phyloP scores from a whole-genome alignment of 169 alveolate species.

The Neospora caninum region DNA sequence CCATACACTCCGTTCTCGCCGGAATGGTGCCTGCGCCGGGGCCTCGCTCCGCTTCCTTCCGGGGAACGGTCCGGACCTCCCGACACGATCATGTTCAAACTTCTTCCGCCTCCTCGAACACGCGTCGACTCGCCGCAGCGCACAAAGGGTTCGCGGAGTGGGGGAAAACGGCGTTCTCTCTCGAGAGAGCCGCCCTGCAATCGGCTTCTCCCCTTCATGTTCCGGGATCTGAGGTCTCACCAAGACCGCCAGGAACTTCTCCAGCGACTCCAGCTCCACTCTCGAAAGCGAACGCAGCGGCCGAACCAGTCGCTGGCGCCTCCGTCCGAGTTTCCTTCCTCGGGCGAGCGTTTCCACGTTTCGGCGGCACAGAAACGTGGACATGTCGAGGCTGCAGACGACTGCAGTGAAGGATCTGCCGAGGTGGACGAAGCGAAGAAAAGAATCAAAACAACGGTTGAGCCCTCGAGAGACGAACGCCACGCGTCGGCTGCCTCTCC shows the following conservation, averaged over 20 bases:
- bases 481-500: too few relatives aligned
- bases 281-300: not conserved
- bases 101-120: not conserved
- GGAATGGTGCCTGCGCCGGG: conserved; percentile 2
- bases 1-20: not conserved
- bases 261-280: not conserved
- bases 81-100: conserved; percentile 10
- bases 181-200: not conserved
- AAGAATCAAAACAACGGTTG: not conserved
- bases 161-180: not conserved
- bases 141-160: not conserved
- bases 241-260: not conserved
- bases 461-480: not conserved
- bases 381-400: too few relatives aligned
- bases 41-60: not conserved
- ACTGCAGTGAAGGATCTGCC: not conserved
- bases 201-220: conserved; percentile 13
- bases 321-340: not conserved
- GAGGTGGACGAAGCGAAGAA: not conserved
- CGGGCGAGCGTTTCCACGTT: too few relatives aligned
- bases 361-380: not conserved
- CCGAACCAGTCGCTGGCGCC: not conserved
- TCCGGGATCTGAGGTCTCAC: not conserved
- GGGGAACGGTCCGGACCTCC: conserved; percentile 21
- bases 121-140: not conserved